Evolutionary conservation across 2,329 filamentous ascomycete genomes (phyloP).

Genomic region (Tolypocladium album): DNA sequence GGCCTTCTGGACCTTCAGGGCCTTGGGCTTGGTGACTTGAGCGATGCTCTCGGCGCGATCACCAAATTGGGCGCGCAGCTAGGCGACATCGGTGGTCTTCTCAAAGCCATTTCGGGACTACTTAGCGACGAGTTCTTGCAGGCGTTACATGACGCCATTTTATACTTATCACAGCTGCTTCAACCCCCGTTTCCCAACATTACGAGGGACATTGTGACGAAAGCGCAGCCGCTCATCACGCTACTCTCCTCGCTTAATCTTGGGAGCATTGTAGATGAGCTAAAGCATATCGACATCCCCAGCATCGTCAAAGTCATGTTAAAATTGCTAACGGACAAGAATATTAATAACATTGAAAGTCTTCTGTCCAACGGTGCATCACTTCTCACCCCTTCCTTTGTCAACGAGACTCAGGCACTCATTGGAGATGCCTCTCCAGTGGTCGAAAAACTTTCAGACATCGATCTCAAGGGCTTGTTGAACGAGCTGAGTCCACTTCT

Average conservation of each 20-base stretch:
- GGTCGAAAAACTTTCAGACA: background rate
- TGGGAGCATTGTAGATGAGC: background rate
- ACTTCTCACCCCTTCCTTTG: background rate
- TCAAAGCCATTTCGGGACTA: background rate
- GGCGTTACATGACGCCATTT: background rate
- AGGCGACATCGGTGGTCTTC: background rate
- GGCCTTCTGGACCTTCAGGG: background rate
- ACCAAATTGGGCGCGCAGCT: background rate
- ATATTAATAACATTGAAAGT: background rate
- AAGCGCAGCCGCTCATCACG: background rate
- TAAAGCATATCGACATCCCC: background rate
- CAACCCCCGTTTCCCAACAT: background rate
- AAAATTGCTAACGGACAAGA: background rate
- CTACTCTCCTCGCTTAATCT: background rate
- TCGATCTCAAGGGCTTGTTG: background rate
- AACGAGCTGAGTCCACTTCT: background rate
- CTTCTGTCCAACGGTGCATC: background rate
- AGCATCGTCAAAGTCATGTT: background rate
- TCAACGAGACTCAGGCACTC: background rate
- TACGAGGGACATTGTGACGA: background rate
- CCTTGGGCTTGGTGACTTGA: background rate
- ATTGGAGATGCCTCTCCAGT: background rate
- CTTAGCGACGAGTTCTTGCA: background rate
- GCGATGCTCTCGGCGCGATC: background rate
- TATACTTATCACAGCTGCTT: background rate